phyloP scores from a whole-genome alignment of 2,329 filamentous ascomycete species.

The Penicillium concentricum region DNA sequence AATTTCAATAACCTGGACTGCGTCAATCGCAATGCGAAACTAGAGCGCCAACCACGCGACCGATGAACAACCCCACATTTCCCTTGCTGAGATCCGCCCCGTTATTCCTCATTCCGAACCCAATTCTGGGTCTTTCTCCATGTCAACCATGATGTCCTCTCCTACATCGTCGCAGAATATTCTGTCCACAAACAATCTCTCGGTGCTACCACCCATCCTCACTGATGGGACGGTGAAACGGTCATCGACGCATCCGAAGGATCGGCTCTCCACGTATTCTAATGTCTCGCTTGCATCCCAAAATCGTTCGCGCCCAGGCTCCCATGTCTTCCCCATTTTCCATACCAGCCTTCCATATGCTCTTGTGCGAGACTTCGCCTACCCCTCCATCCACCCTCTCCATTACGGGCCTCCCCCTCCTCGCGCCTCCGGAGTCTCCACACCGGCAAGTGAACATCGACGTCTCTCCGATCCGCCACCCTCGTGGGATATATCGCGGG shows the following conservation, averaged over 20 bases:
- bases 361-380: conserved; percentile 95
- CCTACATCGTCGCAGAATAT: conserved; percentile 30
- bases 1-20: not conserved
- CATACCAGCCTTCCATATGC: conserved; percentile 84
- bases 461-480: conserved; percentile 76
- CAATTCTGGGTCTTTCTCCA: conserved; percentile 10
- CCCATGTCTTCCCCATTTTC: conserved; percentile 78
- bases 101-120: conserved; percentile 19
- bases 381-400: conserved; percentile 75
- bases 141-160: conserved; percentile 39
- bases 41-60: conserved; percentile 29
- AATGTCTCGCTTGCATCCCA: conserved; percentile 59
- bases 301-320: conserved; percentile 71
- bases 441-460: conserved; percentile 75
- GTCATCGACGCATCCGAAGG: conserved; percentile 76
- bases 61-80: conserved; percentile 23
- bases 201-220: conserved; percentile 48
- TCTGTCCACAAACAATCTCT: conserved; percentile 27
- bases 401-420: conserved; percentile 89
- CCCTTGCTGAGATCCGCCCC: conserved; percentile 21
- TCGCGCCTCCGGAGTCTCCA: conserved; percentile 72
- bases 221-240: conserved; percentile 56
- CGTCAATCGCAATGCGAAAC: conserved; percentile 37
- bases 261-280: conserved; percentile 81
- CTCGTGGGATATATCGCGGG: conserved; percentile 69